phyloP scores from a whole-genome alignment of 2,329 filamentous ascomycete genomes.

The Cercospora canescens region DNA sequence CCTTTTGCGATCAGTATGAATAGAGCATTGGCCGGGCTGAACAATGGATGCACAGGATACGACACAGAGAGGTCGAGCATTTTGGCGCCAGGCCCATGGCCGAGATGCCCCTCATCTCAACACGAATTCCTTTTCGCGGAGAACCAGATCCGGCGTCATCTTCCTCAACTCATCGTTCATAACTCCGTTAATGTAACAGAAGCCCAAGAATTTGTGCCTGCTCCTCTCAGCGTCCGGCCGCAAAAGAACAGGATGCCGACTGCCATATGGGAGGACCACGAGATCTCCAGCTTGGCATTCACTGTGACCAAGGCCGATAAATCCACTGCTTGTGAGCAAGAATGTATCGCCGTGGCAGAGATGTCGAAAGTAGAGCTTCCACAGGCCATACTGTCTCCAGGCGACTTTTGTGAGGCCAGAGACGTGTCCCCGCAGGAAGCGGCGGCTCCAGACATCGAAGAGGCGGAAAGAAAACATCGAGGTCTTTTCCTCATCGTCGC shows the following conservation, averaged over 20 bases:
- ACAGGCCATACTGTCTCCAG: background rate
- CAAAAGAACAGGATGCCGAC: background rate
- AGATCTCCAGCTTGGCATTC: background rate
- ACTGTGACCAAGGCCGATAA: background rate
- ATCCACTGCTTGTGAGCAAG: background rate
- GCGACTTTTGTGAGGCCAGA: background rate
- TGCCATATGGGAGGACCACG: background rate
- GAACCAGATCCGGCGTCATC: background rate
- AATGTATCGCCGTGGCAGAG: background rate
- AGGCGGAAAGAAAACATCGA: slow-evolving; percentile 2
- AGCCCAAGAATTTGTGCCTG: background rate
- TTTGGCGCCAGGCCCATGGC: too few species aligned
- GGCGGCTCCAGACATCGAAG: background rate
- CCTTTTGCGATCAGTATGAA: too few species aligned
- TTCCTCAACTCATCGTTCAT: background rate
- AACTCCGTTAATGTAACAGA: background rate
- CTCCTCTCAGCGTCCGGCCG: background rate
- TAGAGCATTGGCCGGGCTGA: too few species aligned
- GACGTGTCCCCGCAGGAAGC: background rate
- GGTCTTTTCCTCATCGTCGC: background rate
- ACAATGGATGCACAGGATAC: too few species aligned
- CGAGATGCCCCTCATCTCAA: background rate
- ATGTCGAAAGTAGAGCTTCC: background rate
- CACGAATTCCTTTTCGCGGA: background rate
- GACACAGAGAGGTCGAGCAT: too few species aligned